Evolutionary conservation across 768 basidiomycete genomes (phyloP).

Genomic region (Phylloporus sp.): DNA sequence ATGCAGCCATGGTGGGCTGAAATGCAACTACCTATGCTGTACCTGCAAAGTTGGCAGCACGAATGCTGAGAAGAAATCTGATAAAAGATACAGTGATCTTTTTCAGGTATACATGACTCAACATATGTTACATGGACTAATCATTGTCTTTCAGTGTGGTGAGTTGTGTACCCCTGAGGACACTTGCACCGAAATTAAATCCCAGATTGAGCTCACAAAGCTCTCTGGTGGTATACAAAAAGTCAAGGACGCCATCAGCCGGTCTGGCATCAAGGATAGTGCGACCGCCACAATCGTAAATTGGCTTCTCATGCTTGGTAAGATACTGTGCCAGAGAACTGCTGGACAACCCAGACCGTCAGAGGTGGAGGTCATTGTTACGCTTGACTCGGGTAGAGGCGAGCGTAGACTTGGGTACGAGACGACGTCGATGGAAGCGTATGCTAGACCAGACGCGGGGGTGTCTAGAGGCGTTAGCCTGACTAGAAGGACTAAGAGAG

Average conservation of each 20-base stretch:
- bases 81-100: constrained; percentile 24
- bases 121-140: neutral
- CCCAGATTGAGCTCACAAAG: constrained; percentile 6
- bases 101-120: constrained; percentile 11
- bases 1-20: constrained; percentile 31
- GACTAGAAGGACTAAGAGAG: too few species aligned
- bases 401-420: too few species aligned
- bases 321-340: neutral
- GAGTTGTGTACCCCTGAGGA: constrained; percentile 7
- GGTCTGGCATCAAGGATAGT: constrained; percentile 34
- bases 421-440: too few species aligned
- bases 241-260: constrained; percentile 21
- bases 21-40: constrained; percentile 31
- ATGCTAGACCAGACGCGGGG: too few species aligned
- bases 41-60: constrained; percentile 32
- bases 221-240: constrained; percentile 9
- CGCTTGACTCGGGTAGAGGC: too few species aligned
- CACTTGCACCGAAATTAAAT: neutral
- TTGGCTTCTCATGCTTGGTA: constrained; percentile 30
- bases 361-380: constrained; percentile 9
- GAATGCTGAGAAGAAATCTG: constrained; percentile 13
- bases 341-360: neutral
- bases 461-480: too few species aligned
- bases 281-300: constrained; percentile 27
- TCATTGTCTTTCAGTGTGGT: neutral